Evolutionary conservation across 305 asterid species (phyloP), one percentile per base, ranked within the genome.

Genomic region (Lippia alba): DNA sequence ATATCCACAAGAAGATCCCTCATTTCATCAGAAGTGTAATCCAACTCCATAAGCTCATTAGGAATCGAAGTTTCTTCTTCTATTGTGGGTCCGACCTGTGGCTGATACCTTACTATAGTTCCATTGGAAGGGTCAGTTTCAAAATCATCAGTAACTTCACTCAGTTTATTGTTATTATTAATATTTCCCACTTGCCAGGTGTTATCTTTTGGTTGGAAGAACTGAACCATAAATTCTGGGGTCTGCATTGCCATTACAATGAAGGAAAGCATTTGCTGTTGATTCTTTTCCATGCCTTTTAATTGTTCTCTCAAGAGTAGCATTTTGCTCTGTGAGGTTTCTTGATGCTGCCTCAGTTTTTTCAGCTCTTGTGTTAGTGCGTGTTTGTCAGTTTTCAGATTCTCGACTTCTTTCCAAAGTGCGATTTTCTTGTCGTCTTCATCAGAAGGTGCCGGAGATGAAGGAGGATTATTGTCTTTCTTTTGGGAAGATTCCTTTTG

Each of bases 241-340:
- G 80, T 91, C 76, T 94, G 98, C 97, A 94, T 90, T 16, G 91
- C 98, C 97, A 90, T 84, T 61, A 91, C 99, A 15, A 94, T 91
- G 87, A 91, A 91, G 14, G 98, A 91, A 46, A 94, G 94, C 99
- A 91, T 87, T 70, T 94, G 97, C 49, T 91, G 98, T 78, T 91
- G 99, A 79, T 88, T 83, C 76, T 86, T 91, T 81, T 94, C 99
- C 91, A 89, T 84, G 9, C 96, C 92, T 78, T 88, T 86, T 40
- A 94, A 70, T 53, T 90, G 97, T 58, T 90, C 90, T 56, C 91
- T 61, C 39, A 92, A 48, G 72, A 81, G 77, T 5, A 83, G 70
- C 76, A 94, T 44, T 77, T 90, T 91, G 59, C 85, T 85, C 83
- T 87, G 89, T 9, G 98, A 88, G 51, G 41, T 87, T 78, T 91